A percentile compares a stretch with the other conserved stretches of the same genome.
phyloP scores from a whole-genome alignment of 1,284 basidiomycete species.

The Nidula niveotomentosa region DNA sequence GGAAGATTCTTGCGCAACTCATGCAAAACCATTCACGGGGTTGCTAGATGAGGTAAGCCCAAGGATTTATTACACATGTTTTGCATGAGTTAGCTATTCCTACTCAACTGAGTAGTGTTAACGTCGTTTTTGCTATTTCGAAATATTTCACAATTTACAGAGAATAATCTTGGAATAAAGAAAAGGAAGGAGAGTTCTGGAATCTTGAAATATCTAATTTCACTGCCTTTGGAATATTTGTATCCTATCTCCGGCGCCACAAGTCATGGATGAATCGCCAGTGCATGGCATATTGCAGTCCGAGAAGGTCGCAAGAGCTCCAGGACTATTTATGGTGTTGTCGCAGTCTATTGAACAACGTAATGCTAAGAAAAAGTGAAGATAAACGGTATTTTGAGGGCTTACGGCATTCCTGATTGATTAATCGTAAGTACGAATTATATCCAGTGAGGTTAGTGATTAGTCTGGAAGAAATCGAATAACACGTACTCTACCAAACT shows the following conservation, averaged over 20 bases:
- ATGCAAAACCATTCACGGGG: too few relatives aligned
- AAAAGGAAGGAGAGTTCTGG: too few relatives aligned
- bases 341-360: conserved; percentile 1
- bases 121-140: too few relatives aligned
- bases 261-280: not conserved
- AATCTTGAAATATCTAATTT: too few relatives aligned
- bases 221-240: not conserved
- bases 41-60: too few relatives aligned
- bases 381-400: not conserved
- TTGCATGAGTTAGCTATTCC: too few relatives aligned
- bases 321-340: not conserved
- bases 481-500: conserved; percentile 16
- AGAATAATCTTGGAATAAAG: too few relatives aligned
- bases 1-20: too few relatives aligned
- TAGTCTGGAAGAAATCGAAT: not conserved
- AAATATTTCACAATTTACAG: too few relatives aligned
- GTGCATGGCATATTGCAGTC: conserved; percentile 5
- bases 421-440: not conserved
- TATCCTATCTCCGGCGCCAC: not conserved
- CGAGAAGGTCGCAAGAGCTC: not conserved
- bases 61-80: too few relatives aligned
- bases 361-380: too few relatives aligned
- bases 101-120: too few relatives aligned
- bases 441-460: not conserved
- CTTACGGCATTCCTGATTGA: conserved; percentile 5